A percentile compares a stretch with the other conserved stretches of the same genome.
Conservation (phyloP, 495 filamentous ascomycete genomes). For the Trichoderma virens region DNA sequence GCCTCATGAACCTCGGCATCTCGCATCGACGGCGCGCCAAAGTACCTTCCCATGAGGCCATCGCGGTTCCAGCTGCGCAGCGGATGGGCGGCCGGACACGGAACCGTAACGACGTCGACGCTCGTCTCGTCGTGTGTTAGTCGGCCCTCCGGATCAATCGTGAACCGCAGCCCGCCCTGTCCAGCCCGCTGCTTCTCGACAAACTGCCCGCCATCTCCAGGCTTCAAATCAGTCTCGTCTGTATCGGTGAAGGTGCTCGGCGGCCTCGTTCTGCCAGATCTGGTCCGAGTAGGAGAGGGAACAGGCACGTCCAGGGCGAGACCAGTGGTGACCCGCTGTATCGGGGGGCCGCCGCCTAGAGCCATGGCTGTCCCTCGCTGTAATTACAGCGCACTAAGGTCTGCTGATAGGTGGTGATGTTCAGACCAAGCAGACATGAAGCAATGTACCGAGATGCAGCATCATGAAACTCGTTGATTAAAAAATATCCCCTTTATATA, state of each 20-base stretch:
- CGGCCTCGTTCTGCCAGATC: neutral
- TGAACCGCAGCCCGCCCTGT: neutral
- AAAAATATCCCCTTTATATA: neutral
- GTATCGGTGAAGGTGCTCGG: neutral
- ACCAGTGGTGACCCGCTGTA: neutral
- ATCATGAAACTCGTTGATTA: neutral
- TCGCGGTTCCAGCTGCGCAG: conserved; percentile 36
- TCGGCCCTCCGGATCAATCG: neutral
- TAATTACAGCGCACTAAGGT: neutral
- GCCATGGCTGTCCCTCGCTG: neutral
- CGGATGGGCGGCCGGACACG: conserved; percentile 38
- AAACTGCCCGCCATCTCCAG: neutral
- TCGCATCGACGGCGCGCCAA: conserved; percentile 18
- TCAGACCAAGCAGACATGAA: neutral
- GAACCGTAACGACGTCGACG: conserved; percentile 40
- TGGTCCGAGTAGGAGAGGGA: neutral
- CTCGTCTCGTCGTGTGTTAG: conserved; percentile 30
- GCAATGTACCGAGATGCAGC: neutral
- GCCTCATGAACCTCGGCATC: conserved; percentile 20
- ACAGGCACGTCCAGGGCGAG: neutral
- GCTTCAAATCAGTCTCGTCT: conserved; percentile 1
- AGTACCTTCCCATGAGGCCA: conserved; percentile 27
- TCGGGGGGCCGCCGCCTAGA: neutral
- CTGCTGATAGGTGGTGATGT: neutral
- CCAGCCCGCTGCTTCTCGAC: neutral